phyloP scores from a whole-genome alignment of 805 yeast species.

The Cyberlindnera maritima region DNA sequence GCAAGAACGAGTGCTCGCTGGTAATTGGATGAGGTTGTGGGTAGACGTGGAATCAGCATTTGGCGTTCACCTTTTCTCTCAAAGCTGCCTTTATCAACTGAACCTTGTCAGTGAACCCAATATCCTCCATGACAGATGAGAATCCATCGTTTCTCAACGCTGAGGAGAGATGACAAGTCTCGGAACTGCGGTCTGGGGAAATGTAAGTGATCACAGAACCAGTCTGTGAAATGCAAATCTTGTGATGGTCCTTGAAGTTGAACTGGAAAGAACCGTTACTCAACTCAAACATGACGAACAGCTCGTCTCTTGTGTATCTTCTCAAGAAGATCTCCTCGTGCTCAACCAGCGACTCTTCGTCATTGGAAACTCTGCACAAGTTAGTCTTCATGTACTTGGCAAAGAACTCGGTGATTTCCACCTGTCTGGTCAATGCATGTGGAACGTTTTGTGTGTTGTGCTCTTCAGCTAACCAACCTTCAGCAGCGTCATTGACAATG shows the following conservation, averaged over 20 bases:
- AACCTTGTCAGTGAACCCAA: slow-evolving; percentile 44
- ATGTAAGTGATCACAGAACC: slow-evolving; percentile 80
- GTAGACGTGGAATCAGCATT: background rate
- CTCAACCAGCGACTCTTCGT: slow-evolving; percentile 43
- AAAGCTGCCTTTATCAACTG: slow-evolving; percentile 67
- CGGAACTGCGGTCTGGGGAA: slow-evolving; percentile 70
- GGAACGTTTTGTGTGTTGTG: slow-evolving; percentile 43
- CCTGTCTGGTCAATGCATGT: slow-evolving; percentile 56
- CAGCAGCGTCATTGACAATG: slow-evolving; percentile 45
- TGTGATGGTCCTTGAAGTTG: slow-evolving; percentile 94
- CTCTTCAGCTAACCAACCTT: slow-evolving; percentile 55
- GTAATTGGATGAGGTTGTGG: no score
- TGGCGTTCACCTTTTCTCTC: slow-evolving; percentile 30
- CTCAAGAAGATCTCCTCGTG: slow-evolving; percentile 73
- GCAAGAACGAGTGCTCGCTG: background rate
- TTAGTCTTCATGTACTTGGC: slow-evolving; percentile 91
- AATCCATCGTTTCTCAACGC: slow-evolving; percentile 46
- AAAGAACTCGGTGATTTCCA: slow-evolving; percentile 85
- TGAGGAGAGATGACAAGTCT: slow-evolving; percentile 56
- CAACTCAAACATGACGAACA: slow-evolving; percentile 87
- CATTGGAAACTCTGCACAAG: slow-evolving; percentile 74
- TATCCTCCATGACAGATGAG: slow-evolving; percentile 44
- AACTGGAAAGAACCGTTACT: slow-evolving; percentile 92
- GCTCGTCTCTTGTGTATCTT: slow-evolving; percentile 75
- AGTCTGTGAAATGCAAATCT: slow-evolving; percentile 71